Evolutionary conservation across 2,329 filamentous ascomycete species (phyloP).

Genomic region (Penicillium sp.): DNA sequence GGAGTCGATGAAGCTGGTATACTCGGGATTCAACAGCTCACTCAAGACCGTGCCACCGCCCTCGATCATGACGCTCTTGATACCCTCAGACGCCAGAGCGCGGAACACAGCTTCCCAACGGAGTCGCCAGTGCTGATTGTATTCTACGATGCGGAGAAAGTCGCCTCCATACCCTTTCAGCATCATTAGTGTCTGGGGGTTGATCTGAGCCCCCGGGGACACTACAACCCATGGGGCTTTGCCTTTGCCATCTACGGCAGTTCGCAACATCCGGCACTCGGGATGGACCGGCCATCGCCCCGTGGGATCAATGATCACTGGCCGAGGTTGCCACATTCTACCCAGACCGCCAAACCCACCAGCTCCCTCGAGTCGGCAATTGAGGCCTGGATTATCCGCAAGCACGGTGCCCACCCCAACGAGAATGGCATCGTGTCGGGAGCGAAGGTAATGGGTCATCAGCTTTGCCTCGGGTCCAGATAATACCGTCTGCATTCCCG

Average conservation of each 20-base stretch:
- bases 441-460: slow-evolving; percentile 90
- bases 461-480: slow-evolving; percentile 83
- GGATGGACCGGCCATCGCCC: slow-evolving; percentile 69
- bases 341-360: slow-evolving; percentile 58
- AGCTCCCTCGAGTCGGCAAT: slow-evolving; percentile 70
- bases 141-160: slow-evolving; percentile 44
- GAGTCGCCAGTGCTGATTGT: slow-evolving; percentile 50
- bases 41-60: slow-evolving; percentile 84
- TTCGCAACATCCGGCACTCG: slow-evolving; percentile 65
- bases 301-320: slow-evolving; percentile 78
- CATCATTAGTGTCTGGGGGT: slow-evolving; percentile 48
- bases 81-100: slow-evolving; percentile 58
- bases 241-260: slow-evolving; percentile 66
- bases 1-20: slow-evolving; percentile 67
- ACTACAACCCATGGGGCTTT: slow-evolving; percentile 74
- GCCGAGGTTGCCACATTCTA: slow-evolving; percentile 68
- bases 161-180: slow-evolving; percentile 51
- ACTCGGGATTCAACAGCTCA: slow-evolving; percentile 66
- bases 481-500: slow-evolving; percentile 77
- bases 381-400: slow-evolving; percentile 82
- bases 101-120: slow-evolving; percentile 67
- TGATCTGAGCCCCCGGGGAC: slow-evolving; percentile 48
- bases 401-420: slow-evolving; percentile 82
- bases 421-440: slow-evolving; percentile 79
- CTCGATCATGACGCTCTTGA: slow-evolving; percentile 87